A percentile compares a stretch with the other conserved stretches of the same genome.
Evolutionary conservation across 805 yeast genomes (phyloP).

Genomic region (Ogataea pignaliae): DNA sequence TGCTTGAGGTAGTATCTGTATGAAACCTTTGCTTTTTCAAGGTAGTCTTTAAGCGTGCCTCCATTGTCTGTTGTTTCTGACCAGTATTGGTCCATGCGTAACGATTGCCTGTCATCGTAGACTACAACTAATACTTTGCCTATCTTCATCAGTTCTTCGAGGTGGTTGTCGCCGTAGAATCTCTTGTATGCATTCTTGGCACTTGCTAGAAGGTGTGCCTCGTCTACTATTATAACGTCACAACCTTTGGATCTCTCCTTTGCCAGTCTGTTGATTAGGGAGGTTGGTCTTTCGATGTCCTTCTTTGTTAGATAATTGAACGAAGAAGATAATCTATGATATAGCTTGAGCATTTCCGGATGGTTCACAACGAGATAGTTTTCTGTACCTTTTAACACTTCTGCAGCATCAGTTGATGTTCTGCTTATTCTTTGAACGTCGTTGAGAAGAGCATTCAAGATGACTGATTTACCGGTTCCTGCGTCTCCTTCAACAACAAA

Average conservation of each 20-base stretch:
- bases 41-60: slow-evolving; percentile 25
- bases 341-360: slow-evolving; percentile 44
- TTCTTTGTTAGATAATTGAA: slow-evolving; percentile 34
- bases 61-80: slow-evolving; percentile 28
- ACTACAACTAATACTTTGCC: slow-evolving; percentile 38
- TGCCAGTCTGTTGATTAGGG: slow-evolving; percentile 33
- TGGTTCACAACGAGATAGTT: slow-evolving; percentile 42
- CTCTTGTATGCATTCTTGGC: slow-evolving; percentile 41
- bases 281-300: slow-evolving; percentile 43
- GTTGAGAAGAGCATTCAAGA: slow-evolving; percentile 39
- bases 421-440: slow-evolving; percentile 33
- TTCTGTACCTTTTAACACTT: slow-evolving; percentile 24
- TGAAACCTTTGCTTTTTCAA: slow-evolving; percentile 3
- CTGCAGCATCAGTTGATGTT: slow-evolving; percentile 8
- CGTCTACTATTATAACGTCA: slow-evolving; percentile 41
- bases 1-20: slow-evolving; percentile 29
- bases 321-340: slow-evolving; percentile 34
- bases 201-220: slow-evolving; percentile 41
- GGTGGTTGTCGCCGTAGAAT: slow-evolving; percentile 40
- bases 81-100: slow-evolving; percentile 46
- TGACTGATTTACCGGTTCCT: slow-evolving; percentile 44
- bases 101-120: slow-evolving; percentile 41
- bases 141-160: slow-evolving; percentile 35
- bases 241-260: slow-evolving; percentile 27
- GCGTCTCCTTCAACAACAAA: slow-evolving; percentile 45